Evolutionary conservation across 169 alveolate genomes (phyloP).

Genomic region (Cryptosporidium sp.): DNA sequence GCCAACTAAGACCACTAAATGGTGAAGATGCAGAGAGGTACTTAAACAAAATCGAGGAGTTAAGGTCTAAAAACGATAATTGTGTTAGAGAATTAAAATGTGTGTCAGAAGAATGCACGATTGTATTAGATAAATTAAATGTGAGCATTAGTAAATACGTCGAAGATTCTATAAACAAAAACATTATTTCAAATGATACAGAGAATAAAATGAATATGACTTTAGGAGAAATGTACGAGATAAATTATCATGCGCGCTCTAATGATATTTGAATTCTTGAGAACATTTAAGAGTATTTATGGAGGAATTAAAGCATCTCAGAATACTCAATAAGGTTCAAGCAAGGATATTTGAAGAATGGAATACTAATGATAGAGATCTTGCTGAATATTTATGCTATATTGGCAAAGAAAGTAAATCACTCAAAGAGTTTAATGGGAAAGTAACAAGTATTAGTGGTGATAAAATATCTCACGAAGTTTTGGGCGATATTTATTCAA

Average conservation of each 20-base stretch:
- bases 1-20: conserved; percentile 9
- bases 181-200: neutral
- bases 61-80: conserved; percentile 8
- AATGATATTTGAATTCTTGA: neutral
- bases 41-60: conserved; percentile 4
- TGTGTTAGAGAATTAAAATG: neutral
- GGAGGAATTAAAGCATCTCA: conserved; percentile 37
- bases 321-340: conserved; percentile 24
- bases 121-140: neutral
- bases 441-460: conserved; percentile 2
- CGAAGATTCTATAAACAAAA: conserved; percentile 16
- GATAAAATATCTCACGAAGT: neutral
- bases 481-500: conserved; percentile 8
- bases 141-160: neutral
- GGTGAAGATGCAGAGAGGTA: neutral
- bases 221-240: conserved; percentile 51
- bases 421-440: conserved; percentile 9
- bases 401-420: conserved; percentile 5
- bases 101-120: conserved; percentile 7
- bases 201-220: conserved; percentile 37
- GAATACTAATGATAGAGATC: conserved; percentile 46
- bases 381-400: conserved; percentile 40
- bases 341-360: conserved; percentile 50
- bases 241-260: conserved; percentile 4
- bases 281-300: conserved; percentile 15